Base-by-base conservation (phyloP, 352 stramenopile genomes). In the Globisporangium spinosum region DNA sequence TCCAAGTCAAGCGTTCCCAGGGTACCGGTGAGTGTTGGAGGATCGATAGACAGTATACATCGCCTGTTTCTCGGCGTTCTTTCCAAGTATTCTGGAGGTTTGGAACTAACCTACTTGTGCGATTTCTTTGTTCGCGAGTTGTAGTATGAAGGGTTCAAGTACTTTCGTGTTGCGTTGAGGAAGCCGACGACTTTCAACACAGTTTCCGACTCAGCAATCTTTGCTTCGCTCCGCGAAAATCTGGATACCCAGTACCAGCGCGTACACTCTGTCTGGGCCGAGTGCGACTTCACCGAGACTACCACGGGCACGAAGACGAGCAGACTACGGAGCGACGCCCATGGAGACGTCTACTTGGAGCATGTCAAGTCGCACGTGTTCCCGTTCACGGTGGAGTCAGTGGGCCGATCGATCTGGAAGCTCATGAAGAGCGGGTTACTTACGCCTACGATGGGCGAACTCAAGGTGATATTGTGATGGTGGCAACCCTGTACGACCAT, bases 221-320 rank as follows among this genome's bases (percentile, higher is more conserved):
- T 78, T 34, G 64, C 74, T 8, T 69, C 67, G 9, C 72, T 80
- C 17, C 60, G 53, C 20, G 58, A 65, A 15, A 64, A 72, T 55
- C 49, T 77, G 15, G 58, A 70, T 7, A 59, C 49, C 23, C 65
- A 74, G 59, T 70, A 76, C n/a, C 55, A 65, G 56, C 64, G 69
- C 9, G 67, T 62, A 1, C 29, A 67, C 32, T 23, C 22, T 23
- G 55, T 80, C 2, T 76, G 70, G 55, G 59, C 45, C 8, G 66
- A 64, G 9, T 45, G 57, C 1, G 29, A 53, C 23, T 76, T 80
- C 27, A 5, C 27, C 27, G 27, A 32, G 27, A 32, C 27, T 32
- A 32, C 27, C 2, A 32, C 27, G 27, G 27, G 27, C 3, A 6
- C 27, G 27, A 32, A 32, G 27, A 32, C 27, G 13, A n/a, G 3